Base-by-base conservation (phyloP, 495 filamentous ascomycete species). In the Tetracladium marchalianum region DNA sequence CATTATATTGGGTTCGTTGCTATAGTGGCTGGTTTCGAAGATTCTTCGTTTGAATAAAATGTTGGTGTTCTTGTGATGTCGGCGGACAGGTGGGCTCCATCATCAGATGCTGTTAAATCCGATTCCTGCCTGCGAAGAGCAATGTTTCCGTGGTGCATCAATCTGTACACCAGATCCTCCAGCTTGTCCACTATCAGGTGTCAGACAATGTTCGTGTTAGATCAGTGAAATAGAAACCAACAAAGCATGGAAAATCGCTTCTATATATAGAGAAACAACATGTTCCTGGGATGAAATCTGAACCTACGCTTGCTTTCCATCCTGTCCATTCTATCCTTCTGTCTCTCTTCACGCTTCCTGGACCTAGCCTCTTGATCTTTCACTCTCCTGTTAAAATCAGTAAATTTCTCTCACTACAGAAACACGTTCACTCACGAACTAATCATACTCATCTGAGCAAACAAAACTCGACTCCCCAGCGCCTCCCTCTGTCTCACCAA, bases 401-500 rank as follows among this genome's bases (percentile, higher is more conserved):
- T 43, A 22, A 11, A 15, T 17, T 13, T 42, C 22, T 15, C 38
- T 31, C 31, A 18, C 39, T 35, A 32, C 33, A 5, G 46, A n/a
- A 46, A 16, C 3, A 32, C 9, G 12, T 33, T 15, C 10, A 57
- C 61, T 46, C 51, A 66, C 62, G 60, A 59, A 41, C 62, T 59
- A 31, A 64, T 56, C 52, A 66, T 60, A 51, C 56, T 58, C 51
- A 65, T 60, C 46, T 67, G 63, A 12, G 56, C 54, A 50, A 65
- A 68, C 15, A 57, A 51, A 11, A 63, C 60, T 16, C 60, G 48
- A 19, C 54, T 53, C 0, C 58, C 60, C 44, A 80, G 40, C 18
- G 62, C 66, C 13, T 64, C 65, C 35, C 66, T 49, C 12, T 76
- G 59, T 31, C 69, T 72, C 15, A 78, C 63, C 11, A 72, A 54